phyloP scores from a whole-genome alignment of 2,329 filamentous ascomycete genomes.

The Epichloe amarillans region DNA sequence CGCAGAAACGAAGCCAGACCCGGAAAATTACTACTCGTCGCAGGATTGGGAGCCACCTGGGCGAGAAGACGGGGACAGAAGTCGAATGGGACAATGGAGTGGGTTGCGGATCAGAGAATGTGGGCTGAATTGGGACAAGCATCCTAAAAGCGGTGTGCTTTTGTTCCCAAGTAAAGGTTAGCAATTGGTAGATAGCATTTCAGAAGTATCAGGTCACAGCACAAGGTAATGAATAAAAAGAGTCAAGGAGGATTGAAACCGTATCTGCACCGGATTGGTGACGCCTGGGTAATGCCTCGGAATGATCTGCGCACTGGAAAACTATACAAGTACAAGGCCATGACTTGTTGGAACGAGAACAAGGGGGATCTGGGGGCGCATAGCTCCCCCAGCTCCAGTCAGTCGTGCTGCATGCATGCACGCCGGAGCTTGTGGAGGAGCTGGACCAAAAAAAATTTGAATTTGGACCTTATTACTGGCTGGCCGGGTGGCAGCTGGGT shows the following conservation, averaged over 20 bases:
- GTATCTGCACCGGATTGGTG: not conserved
- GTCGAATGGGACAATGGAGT: not conserved
- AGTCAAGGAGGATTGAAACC: not conserved
- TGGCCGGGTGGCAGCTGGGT: too few relatives aligned
- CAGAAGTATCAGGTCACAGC: slow-evolving; percentile 10
- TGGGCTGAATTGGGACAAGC: slow-evolving; percentile 2
- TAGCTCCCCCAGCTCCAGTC: too few relatives aligned
- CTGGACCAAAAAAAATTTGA: too few relatives aligned
- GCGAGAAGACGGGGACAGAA: slow-evolving; percentile 2
- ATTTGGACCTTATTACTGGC: too few relatives aligned
- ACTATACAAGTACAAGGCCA: too few relatives aligned
- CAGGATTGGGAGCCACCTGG: not conserved
- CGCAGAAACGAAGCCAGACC: not conserved
- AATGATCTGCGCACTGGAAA: too few relatives aligned
- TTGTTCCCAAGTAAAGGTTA: slow-evolving; percentile 3
- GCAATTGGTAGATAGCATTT: slow-evolving; percentile 6
- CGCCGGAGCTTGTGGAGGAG: too few relatives aligned
- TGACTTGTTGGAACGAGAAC: too few relatives aligned
- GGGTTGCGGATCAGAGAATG: slow-evolving; percentile 4
- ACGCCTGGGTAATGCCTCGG: too few relatives aligned
- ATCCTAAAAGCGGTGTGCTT: slow-evolving; percentile 3
- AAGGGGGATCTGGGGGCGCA: too few relatives aligned
- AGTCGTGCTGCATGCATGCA: too few relatives aligned
- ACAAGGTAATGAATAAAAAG: slow-evolving; percentile 6
- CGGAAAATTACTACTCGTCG: not conserved